Percentiles rank a stretch among this genome's conserved stretches.
Conservation (phyloP, 2,329 filamentous ascomycete species). For the Trichoderma gracile region DNA sequence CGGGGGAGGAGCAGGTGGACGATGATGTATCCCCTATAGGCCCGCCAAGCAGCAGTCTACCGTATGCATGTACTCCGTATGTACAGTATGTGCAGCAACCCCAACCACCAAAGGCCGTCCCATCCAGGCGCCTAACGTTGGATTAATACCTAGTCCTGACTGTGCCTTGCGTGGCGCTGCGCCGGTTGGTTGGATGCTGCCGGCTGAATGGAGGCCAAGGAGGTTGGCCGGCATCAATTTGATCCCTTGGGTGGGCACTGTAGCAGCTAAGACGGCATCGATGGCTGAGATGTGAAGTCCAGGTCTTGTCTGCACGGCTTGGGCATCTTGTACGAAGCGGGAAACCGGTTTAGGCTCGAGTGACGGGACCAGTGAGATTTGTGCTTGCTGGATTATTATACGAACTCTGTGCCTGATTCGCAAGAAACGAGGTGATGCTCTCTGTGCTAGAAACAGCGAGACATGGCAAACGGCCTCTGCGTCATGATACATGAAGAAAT, state of each 20-base stretch:
- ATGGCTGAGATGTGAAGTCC: not conserved
- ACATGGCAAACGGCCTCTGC: not conserved
- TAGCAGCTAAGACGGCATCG: not conserved
- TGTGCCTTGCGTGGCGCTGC: slow-evolving; percentile 25
- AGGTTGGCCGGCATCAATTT: not conserved
- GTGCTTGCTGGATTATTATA: not conserved
- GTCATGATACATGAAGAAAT: too few relatives aligned
- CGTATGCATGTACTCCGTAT: not conserved
- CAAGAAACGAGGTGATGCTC: not conserved
- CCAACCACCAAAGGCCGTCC: not conserved
- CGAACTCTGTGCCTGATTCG: not conserved
- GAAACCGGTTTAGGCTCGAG: slow-evolving; percentile 6
- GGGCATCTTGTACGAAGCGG: not conserved
- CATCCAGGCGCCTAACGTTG: not conserved
- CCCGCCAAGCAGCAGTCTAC: not conserved
- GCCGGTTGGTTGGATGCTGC: not conserved
- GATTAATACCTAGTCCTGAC: slow-evolving; percentile 12
- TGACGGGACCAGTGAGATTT: not conserved
- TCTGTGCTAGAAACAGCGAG: not conserved
- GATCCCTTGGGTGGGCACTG: too few relatives aligned
- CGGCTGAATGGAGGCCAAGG: not conserved
- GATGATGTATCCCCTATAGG: slow-evolving; percentile 20
- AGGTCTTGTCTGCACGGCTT: not conserved
- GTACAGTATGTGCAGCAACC: too few relatives aligned
- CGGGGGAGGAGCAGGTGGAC: slow-evolving; percentile 19